Percentiles rank a stretch among this genome's conserved stretches.
Evolutionary conservation across 495 filamentous ascomycete genomes (phyloP).

Genomic region (Cairneyella variabilis): DNA sequence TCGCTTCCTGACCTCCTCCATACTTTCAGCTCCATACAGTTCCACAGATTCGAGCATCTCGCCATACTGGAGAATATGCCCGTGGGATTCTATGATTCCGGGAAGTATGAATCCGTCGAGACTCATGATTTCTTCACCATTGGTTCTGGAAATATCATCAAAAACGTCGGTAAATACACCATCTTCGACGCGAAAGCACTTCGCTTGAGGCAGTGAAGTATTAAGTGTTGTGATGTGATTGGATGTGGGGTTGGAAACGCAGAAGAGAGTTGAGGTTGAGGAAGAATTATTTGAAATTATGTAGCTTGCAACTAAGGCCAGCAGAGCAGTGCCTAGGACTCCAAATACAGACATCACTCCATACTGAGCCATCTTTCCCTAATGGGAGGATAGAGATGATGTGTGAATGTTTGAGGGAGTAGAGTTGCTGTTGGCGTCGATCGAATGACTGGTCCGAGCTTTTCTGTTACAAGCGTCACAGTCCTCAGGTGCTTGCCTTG

Average conservation of each 20-base stretch:
- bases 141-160: constrained; percentile 2
- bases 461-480: too few relatives aligned
- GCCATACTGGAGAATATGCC: constrained; percentile 58
- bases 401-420: too few relatives aligned
- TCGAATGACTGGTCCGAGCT: too few relatives aligned
- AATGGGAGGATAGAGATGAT: too few relatives aligned
- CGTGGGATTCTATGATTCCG: constrained; percentile 63
- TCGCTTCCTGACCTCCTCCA: constrained; percentile 43
- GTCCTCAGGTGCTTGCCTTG: too few relatives aligned
- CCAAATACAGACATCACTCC: not conserved
- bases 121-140: constrained; percentile 1
- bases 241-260: constrained; percentile 25
- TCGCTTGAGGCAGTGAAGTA: constrained; percentile 22
- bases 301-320: constrained; percentile 20
- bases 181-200: constrained; percentile 41
- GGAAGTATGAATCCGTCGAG: constrained; percentile 46
- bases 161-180: constrained; percentile 26
- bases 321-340: constrained; percentile 7
- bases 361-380: not conserved
- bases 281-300: not conserved
- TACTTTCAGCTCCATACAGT: constrained; percentile 49
- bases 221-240: constrained; percentile 36
- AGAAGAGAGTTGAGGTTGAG: constrained; percentile 17
- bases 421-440: too few relatives aligned
- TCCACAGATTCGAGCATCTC: constrained; percentile 59